Conservation (phyloP, 1,284 basidiomycete genomes). For the Ceratobasidium theobromae region DNA sequence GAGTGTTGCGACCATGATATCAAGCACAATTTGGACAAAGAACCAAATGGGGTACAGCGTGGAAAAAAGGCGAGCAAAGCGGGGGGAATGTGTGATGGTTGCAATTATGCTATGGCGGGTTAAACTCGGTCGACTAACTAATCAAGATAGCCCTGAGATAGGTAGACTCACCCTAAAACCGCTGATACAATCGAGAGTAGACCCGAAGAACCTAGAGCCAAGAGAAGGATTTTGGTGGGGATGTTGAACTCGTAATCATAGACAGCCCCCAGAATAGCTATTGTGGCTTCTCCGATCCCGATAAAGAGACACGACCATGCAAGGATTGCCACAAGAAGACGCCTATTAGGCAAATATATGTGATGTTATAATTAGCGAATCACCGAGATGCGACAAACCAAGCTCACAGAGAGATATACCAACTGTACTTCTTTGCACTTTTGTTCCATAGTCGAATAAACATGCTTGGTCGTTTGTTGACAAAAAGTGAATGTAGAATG, state of each 20-base stretch:
- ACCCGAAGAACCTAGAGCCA: neutral
- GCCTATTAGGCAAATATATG: too few relatives aligned
- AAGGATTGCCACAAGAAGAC: neutral
- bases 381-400: too few relatives aligned
- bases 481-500: neutral
- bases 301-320: conserved; percentile 4
- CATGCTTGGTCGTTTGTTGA: neutral
- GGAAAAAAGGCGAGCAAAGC: neutral
- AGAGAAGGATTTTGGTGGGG: neutral
- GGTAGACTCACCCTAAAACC: neutral
- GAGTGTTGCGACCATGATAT: conserved; percentile 1
- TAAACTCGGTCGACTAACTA: neutral
- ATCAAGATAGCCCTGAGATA: neutral
- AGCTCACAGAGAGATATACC: conserved; percentile 13
- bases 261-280: neutral
- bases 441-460: neutral
- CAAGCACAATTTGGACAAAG: conserved; percentile 1
- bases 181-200: neutral
- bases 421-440: neutral
- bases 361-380: too few relatives aligned
- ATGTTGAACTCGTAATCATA: neutral
- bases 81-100: neutral
- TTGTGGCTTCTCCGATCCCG: neutral
- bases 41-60: neutral
- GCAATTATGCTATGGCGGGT: neutral